These are phyloP conservation scores for Cryoendolithus antarcticus DNA, from an alignment of 2,329 filamentous ascomycete genomes.

Conservation along the genomic window DNA sequence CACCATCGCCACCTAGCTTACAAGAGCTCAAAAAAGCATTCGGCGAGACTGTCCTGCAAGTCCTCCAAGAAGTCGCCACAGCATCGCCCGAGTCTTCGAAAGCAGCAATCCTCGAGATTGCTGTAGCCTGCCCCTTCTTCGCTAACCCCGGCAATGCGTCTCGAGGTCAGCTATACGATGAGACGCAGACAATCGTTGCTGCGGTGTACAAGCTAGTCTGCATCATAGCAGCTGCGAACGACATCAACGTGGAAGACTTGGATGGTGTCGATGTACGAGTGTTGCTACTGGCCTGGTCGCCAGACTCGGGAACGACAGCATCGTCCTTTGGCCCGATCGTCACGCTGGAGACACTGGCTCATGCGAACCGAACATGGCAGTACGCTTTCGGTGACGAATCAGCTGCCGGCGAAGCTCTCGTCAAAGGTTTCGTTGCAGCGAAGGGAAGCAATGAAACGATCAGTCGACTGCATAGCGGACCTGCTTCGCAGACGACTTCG, in stretches of 20 bases:
- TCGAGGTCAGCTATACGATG: conserved; percentile 50
- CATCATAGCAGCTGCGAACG: conserved; percentile 52
- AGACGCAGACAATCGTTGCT: conserved; percentile 61
- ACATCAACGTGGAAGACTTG: conserved; percentile 50
- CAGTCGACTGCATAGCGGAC: conserved; percentile 24
- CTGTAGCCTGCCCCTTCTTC: conserved; percentile 52
- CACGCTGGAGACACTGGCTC: conserved; percentile 35
- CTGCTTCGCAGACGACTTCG: conserved; percentile 14
- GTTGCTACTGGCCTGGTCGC: conserved; percentile 54
- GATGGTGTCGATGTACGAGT: conserved; percentile 66
- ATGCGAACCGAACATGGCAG: conserved; percentile 46
- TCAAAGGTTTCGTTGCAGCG: conserved; percentile 32
- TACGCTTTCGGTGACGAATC: conserved; percentile 53
- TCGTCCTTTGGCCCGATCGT: conserved; percentile 37
- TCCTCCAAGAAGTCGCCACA: conserved; percentile 29
- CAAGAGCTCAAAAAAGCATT: conserved; percentile 32
- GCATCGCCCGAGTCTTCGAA: conserved; percentile 18
- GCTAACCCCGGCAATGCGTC: conserved; percentile 36
- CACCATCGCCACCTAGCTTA: conserved; percentile 27
- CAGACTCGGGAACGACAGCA: conserved; percentile 7
- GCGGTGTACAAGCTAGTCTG: conserved; percentile 68
- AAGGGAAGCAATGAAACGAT: conserved; percentile 21
- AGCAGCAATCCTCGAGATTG: conserved; percentile 43
- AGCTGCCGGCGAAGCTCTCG: conserved; percentile 50
- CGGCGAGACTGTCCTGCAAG: conserved; percentile 28